Conservation (phyloP, 805 yeast species). For the Tetrapisispora namnaoensis region DNA sequence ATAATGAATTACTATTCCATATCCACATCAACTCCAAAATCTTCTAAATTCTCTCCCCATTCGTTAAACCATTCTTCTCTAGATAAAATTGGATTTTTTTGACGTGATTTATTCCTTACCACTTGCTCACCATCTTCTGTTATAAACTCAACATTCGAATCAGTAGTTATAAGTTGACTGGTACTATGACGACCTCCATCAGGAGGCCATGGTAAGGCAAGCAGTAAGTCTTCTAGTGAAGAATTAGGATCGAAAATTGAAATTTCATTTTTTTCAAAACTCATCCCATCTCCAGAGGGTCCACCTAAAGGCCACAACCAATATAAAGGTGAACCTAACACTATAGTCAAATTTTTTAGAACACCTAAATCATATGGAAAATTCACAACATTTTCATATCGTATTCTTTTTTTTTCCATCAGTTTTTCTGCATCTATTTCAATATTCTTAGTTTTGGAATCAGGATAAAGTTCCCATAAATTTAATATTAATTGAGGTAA, state of each 20-base stretch:
- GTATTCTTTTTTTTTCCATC: constrained; percentile 24
- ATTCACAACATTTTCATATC: constrained; percentile 49
- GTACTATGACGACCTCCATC: constrained; percentile 46
- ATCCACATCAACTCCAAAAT: constrained; percentile 79
- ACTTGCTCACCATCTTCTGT: constrained; percentile 25
- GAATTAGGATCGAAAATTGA: constrained; percentile 27
- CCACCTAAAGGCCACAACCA: constrained; percentile 70
- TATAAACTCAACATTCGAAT: constrained; percentile 9
- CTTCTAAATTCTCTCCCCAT: constrained; percentile 75
- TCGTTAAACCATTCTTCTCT: constrained; percentile 59
- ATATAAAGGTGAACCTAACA: constrained; percentile 50
- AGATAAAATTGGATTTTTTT: constrained; percentile 30
- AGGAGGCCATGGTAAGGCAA: constrained; percentile 87
- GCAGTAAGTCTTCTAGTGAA: constrained; percentile 40
- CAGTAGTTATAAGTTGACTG: constrained; percentile 4
- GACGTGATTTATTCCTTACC: constrained; percentile 22
- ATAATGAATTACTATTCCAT: constrained; percentile 36
- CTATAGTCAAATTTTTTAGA: constrained; percentile 39
- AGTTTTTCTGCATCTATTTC: constrained; percentile 10
- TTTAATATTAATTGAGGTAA: constrained; percentile 35
- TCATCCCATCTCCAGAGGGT: constrained; percentile 52
- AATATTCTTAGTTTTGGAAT: constrained; percentile 7
- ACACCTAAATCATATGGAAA: constrained; percentile 80
- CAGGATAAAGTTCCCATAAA: constrained; percentile 35
- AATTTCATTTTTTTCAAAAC: constrained; percentile 46